Conservation (phyloP, 1,284 basidiomycete species). For the Amylostereum areolatum region DNA sequence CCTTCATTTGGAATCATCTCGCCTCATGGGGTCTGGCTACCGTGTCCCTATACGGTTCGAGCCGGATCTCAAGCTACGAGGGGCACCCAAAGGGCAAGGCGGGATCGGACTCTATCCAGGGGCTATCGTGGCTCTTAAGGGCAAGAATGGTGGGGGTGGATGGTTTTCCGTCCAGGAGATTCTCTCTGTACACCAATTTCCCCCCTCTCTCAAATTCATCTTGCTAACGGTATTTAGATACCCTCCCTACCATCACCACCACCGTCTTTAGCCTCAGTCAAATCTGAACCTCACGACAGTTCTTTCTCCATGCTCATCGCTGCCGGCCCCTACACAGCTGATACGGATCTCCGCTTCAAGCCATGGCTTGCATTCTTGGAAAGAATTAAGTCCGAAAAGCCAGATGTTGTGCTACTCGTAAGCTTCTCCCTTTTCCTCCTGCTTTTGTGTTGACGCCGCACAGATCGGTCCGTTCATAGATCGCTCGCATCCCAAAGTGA, state of each 20-base stretch:
- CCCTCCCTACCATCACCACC: constrained; percentile 42
- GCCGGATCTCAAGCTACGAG: constrained; percentile 58
- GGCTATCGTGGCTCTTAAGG: constrained; percentile 82
- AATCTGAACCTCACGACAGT: constrained; percentile 29
- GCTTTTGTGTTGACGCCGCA: neutral
- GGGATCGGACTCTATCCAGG: constrained; percentile 85
- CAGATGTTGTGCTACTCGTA: constrained; percentile 78
- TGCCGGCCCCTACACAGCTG: constrained; percentile 79
- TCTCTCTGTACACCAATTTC: constrained; percentile 48
- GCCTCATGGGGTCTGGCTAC: constrained; percentile 69
- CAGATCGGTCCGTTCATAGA: constrained; percentile 92
- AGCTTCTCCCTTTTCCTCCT: constrained; percentile 18
- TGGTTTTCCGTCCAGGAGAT: constrained; percentile 85
- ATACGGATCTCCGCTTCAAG: constrained; percentile 71
- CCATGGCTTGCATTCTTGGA: constrained; percentile 62
- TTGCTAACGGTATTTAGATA: constrained; percentile 11
- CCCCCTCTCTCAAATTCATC: constrained; percentile 23
- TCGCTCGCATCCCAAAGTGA: constrained; percentile 65
- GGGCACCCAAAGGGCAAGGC: constrained; percentile 56
- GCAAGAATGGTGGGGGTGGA: constrained; percentile 86
- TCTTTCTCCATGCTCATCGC: constrained; percentile 65
- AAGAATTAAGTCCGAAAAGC: constrained; percentile 53
- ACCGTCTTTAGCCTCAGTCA: constrained; percentile 23
- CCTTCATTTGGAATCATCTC: constrained; percentile 76
- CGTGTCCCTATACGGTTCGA: constrained; percentile 72